These are phyloP conservation scores for Populus pruinosa DNA, from an alignment of 345 rosid genomes.

Conservation along the genomic window DNA sequence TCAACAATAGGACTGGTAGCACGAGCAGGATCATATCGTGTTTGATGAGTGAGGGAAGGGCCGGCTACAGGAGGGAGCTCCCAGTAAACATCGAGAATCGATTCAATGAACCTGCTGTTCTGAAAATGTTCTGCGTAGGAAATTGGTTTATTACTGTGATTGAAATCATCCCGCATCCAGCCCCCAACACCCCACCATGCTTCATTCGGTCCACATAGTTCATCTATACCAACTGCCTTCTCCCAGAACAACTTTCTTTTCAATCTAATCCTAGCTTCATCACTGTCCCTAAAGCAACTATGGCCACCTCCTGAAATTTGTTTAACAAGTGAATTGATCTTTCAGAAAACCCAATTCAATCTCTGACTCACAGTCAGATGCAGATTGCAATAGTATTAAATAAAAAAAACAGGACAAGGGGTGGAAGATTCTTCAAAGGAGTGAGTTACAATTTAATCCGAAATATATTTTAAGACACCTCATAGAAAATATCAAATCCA, in stretches of 20 bases:
- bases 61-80: constrained; percentile 96
- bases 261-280: constrained; percentile 78
- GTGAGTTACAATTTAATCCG: neutral
- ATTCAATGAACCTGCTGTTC: constrained; percentile 82
- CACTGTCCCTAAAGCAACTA: constrained; percentile 87
- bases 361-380: neutral
- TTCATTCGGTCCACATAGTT: constrained; percentile 75
- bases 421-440: neutral
- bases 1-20: constrained; percentile 69
- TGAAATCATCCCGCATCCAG: constrained; percentile 83
- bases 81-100: constrained; percentile 84
- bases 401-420: neutral
- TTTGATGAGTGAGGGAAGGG: constrained; percentile 94
- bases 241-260: constrained; percentile 93
- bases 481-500: neutral
- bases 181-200: constrained; percentile 99
- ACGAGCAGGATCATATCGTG: constrained; percentile 89
- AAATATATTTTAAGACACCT: neutral
- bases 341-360: neutral
- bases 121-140: constrained; percentile 72
- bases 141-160: constrained; percentile 65
- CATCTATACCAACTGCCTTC: constrained; percentile 78
- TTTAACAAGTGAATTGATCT: neutral
- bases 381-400: neutral
- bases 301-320: constrained; percentile 80